A percentile compares a stretch with the other conserved stretches of the same genome.
Evolutionary conservation across 2,329 filamentous ascomycete species (phyloP).

Genomic region (Colletotrichum limetticola): DNA sequence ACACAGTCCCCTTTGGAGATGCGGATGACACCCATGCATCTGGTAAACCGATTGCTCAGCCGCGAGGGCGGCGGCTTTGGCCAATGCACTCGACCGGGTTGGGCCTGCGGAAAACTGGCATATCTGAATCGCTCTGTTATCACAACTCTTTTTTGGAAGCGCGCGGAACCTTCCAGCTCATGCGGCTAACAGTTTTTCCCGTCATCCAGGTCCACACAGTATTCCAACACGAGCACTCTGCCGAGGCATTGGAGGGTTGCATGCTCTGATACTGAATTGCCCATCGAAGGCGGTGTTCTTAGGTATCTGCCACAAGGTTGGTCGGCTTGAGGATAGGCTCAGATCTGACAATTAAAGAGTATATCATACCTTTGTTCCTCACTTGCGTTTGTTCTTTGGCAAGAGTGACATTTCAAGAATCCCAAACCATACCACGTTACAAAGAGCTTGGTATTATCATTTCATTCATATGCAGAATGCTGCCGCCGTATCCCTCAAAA

Average conservation of each 20-base stretch:
- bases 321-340: background rate
- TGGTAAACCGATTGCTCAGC: slow-evolving; percentile 37
- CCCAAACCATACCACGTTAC: background rate
- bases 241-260: background rate
- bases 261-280: background rate
- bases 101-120: slow-evolving; percentile 35
- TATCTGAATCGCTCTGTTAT: slow-evolving; percentile 33
- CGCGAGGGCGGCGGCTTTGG: slow-evolving; percentile 27
- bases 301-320: background rate
- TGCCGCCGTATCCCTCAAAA: slow-evolving; percentile 6
- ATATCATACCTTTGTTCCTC: background rate
- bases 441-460: slow-evolving; percentile 25
- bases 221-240: background rate
- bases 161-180: slow-evolving; percentile 24
- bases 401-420: background rate
- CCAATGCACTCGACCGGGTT: slow-evolving; percentile 34
- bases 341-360: no score
- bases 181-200: slow-evolving; percentile 12
- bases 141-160: slow-evolving; percentile 12
- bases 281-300: background rate
- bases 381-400: background rate
- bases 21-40: slow-evolving; percentile 33
- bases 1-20: background rate
- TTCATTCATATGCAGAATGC: slow-evolving; percentile 27
- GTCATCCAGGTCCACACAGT: slow-evolving; percentile 20